These are phyloP conservation scores for Exophiala oligosperma DNA, from an alignment of 2,329 filamentous ascomycete genomes.

Conservation along the genomic window DNA sequence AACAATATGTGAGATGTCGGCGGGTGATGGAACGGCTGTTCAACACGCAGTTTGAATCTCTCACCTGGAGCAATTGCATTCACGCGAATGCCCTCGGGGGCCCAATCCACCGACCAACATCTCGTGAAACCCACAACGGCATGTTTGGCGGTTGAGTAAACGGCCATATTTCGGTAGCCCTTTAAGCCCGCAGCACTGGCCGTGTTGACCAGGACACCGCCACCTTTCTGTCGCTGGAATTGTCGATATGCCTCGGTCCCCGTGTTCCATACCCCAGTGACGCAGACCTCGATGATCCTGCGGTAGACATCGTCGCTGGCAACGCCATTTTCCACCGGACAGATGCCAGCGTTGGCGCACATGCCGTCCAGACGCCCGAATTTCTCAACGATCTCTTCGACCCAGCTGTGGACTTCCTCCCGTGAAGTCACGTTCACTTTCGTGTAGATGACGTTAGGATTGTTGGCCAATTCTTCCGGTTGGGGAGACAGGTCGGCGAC, in stretches of 20 bases:
- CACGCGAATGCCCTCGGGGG: slow-evolving; percentile 12
- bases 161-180: slow-evolving; percentile 38
- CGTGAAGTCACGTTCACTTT: slow-evolving; percentile 12
- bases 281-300: slow-evolving; percentile 8
- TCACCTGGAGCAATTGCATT: slow-evolving; percentile 14
- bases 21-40: background rate
- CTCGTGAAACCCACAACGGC: slow-evolving; percentile 30
- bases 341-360: slow-evolving; percentile 46
- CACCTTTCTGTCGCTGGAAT: slow-evolving; percentile 11
- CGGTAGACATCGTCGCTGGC: slow-evolving; percentile 10
- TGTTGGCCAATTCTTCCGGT: slow-evolving; percentile 4
- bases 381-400: slow-evolving; percentile 38
- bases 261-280: slow-evolving; percentile 12
- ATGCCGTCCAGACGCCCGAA: slow-evolving; percentile 44
- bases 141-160: slow-evolving; percentile 45
- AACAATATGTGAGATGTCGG: background rate
- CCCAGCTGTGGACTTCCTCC: slow-evolving; percentile 15
- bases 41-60: too few species aligned
- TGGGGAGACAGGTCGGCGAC: slow-evolving; percentile 8
- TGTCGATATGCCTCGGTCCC: slow-evolving; percentile 14
- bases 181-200: slow-evolving; percentile 39
- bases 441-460: slow-evolving; percentile 7
- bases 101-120: slow-evolving; percentile 25
- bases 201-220: slow-evolving; percentile 40
- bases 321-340: slow-evolving; percentile 9